These are phyloP conservation scores for Teunomyces funiuensis DNA, from an alignment of 805 yeast species.

Conservation along the genomic window DNA sequence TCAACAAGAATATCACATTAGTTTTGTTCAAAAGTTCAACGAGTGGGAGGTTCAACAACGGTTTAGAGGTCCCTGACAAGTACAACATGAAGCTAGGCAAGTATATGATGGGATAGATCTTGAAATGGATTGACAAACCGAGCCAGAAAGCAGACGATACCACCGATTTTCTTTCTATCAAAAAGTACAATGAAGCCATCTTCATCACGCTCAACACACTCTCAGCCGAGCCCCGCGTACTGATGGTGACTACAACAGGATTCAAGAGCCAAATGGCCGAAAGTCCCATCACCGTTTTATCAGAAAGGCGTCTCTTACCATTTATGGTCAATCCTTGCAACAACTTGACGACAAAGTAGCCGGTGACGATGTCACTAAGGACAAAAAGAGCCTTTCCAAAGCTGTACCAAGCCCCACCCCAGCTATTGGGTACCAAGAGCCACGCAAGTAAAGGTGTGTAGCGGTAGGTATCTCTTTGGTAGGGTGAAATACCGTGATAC, in stretches of 20 bases:
- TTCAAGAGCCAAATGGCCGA: slow-evolving; percentile 81
- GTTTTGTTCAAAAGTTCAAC: slow-evolving; percentile 39
- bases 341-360: slow-evolving; percentile 49
- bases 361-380: slow-evolving; percentile 78
- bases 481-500: slow-evolving; percentile 64
- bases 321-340: slow-evolving; percentile 32
- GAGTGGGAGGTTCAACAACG: slow-evolving; percentile 26
- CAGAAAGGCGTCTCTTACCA: slow-evolving; percentile 12
- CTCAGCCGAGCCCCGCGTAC: slow-evolving; percentile 92
- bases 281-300: slow-evolving; percentile 37
- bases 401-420: slow-evolving; percentile 41
- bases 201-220: slow-evolving; percentile 80
- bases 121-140: slow-evolving; percentile 86
- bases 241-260: slow-evolving; percentile 92
- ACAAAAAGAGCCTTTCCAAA: slow-evolving; percentile 83
- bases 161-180: slow-evolving; percentile 32
- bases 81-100: slow-evolving; percentile 65
- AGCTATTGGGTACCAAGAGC: slow-evolving; percentile 70
- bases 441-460: slow-evolving; percentile 91
- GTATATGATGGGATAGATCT: slow-evolving; percentile 88
- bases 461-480: slow-evolving; percentile 80
- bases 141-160: slow-evolving; percentile 44
- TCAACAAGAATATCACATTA: slow-evolving; percentile 27
- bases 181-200: slow-evolving; percentile 52
- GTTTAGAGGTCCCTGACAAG: slow-evolving; percentile 25